A percentile compares a stretch with the other conserved stretches of the same genome.
These are phyloP conservation scores for Boletus mariae DNA, from an alignment of 1,284 basidiomycete species.

Conservation along the genomic window DNA sequence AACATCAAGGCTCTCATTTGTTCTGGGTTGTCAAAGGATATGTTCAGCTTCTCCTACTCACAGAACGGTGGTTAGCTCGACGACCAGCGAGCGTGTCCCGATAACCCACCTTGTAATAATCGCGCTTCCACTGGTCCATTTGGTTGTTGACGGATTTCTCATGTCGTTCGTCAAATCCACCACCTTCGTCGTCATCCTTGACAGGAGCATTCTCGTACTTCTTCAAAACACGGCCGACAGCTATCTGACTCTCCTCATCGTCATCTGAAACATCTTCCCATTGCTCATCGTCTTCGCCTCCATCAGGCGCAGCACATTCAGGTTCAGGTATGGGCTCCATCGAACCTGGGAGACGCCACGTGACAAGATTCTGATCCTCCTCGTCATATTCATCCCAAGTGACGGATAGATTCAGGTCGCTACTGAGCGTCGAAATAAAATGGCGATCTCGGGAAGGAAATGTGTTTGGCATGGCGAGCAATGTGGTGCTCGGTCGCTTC, in stretches of 20 bases:
- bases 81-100: neutral
- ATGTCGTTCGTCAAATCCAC: constrained; percentile 74
- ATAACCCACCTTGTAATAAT: constrained; percentile 78
- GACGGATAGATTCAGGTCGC: constrained; percentile 70
- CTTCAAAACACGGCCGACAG: constrained; percentile 78
- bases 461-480: constrained; percentile 68
- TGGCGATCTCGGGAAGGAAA: constrained; percentile 75
- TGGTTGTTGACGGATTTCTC: constrained; percentile 74
- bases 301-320: constrained; percentile 23
- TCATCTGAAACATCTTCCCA: constrained; percentile 52
- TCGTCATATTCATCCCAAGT: constrained; percentile 91
- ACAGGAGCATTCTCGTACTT: constrained; percentile 89
- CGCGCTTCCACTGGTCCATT: constrained; percentile 90
- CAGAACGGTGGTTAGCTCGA: constrained; percentile 1
- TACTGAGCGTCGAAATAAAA: constrained; percentile 74
- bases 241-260: constrained; percentile 59
- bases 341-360: constrained; percentile 55
- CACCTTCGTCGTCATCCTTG: constrained; percentile 60
- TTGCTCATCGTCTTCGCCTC: constrained; percentile 33
- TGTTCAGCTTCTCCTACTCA: constrained; percentile 74
- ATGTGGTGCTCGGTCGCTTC: constrained; percentile 34
- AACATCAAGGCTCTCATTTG: constrained; percentile 68
- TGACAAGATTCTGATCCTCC: constrained; percentile 72
- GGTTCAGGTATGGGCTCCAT: constrained; percentile 37
- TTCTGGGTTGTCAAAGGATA: constrained; percentile 68